Conservation (phyloP, 202 grass and related monocot genomes). For the Cymbopogon flexuosus region DNA sequence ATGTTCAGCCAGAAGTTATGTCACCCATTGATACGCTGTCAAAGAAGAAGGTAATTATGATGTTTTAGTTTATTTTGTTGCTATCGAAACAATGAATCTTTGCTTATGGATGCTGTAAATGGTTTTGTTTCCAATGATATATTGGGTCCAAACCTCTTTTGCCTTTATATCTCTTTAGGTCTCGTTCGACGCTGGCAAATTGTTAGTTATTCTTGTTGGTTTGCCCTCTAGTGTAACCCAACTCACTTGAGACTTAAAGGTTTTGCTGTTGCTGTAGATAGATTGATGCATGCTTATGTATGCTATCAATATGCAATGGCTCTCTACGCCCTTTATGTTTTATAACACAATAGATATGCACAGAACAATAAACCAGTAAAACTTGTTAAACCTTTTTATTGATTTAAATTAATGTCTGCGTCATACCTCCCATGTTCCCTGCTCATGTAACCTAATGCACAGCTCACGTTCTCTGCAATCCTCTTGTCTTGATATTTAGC, state of each 20-base stretch:
- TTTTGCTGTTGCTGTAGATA: background rate
- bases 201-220: background rate
- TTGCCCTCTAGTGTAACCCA: background rate
- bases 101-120: background rate
- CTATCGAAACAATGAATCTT: background rate
- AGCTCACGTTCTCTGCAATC: background rate
- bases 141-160: background rate
- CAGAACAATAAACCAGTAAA: background rate
- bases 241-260: background rate
- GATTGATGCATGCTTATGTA: background rate
- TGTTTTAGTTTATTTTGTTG: background rate
- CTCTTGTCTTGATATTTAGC: constrained; percentile 5
- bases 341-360: background rate
- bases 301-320: background rate
- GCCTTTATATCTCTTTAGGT: background rate
- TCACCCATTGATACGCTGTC: constrained; percentile 82
- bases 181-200: background rate
- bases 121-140: background rate
- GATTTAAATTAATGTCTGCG: constrained; percentile 14
- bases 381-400: background rate
- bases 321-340: background rate
- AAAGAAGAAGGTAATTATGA: constrained; percentile 74
- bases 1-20: constrained; percentile 92
- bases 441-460: background rate
- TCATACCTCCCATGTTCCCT: background rate